A percentile compares a stretch with the other conserved stretches of the same genome.
Conservation (phyloP, 257 asterid species). For the Fraxinus excelsior region DNA sequence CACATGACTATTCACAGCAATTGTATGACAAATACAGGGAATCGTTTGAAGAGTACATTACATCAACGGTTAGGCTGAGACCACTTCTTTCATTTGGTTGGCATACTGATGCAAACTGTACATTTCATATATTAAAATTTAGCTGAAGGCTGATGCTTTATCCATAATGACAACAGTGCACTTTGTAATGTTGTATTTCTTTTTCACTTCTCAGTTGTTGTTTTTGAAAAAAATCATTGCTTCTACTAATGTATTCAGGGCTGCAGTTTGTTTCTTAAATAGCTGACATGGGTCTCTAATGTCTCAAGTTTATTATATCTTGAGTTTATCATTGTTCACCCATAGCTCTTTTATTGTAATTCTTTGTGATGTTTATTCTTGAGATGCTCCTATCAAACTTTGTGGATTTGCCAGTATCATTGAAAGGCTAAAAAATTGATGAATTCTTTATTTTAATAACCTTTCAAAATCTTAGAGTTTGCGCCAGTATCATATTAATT, state of each 20-base stretch:
- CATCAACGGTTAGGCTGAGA: constrained; percentile 59
- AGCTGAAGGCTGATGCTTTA: not conserved
- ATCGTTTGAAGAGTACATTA: constrained; percentile 78
- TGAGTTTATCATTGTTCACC: not conserved
- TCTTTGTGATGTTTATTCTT: not conserved
- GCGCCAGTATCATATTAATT: not conserved
- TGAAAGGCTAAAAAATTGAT: not conserved
- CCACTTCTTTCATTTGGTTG: constrained; percentile 2
- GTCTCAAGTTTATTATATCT: not conserved
- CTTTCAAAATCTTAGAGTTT: not conserved
- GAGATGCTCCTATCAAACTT: not conserved
- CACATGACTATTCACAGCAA: constrained; percentile 96
- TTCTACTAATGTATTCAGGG: not conserved
- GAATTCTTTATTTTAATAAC: not conserved
- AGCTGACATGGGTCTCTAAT: not conserved
- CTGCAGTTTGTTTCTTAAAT: not conserved
- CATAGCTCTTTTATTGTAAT: not conserved
- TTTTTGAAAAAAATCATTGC: not conserved
- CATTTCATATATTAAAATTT: not conserved
- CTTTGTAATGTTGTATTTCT: not conserved
- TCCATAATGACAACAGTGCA: not conserved
- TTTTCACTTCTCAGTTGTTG: not conserved
- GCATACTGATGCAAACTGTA: not conserved
- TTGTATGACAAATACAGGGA: constrained; percentile 87
- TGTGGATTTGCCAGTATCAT: not conserved